A percentile compares a stretch with the other conserved stretches of the same genome.
These are phyloP conservation scores for Omphalotus olearius DNA, from an alignment of 1,284 basidiomycete species.

Conservation along the genomic window DNA sequence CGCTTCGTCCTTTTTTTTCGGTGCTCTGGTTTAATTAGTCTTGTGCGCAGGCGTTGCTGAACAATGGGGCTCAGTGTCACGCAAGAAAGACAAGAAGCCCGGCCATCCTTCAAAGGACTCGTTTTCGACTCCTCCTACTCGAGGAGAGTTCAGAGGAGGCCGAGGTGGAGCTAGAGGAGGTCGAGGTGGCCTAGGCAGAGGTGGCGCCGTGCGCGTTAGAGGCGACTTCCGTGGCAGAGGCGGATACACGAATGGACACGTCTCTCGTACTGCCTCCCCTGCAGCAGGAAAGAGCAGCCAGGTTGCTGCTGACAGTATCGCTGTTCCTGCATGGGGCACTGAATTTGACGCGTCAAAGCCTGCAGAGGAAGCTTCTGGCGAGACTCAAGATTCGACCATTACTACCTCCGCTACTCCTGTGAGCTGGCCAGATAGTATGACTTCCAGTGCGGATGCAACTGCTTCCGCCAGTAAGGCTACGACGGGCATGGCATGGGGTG, in stretches of 20 bases:
- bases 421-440: slow-evolving; percentile 6
- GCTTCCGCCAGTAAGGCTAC: neutral
- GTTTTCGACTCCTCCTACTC: slow-evolving; percentile 27
- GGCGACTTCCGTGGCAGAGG: slow-evolving; percentile 37
- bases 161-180: slow-evolving; percentile 64
- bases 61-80: slow-evolving; percentile 84
- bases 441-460: neutral
- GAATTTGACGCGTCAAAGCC: slow-evolving; percentile 1
- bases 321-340: slow-evolving; percentile 6
- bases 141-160: slow-evolving; percentile 59
- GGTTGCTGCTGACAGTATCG: slow-evolving; percentile 17
- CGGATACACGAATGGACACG: slow-evolving; percentile 27
- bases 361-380: neutral
- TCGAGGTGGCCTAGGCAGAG: slow-evolving; percentile 55
- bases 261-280: slow-evolving; percentile 17
- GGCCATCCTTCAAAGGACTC: slow-evolving; percentile 45
- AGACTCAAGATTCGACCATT: slow-evolving; percentile 15
- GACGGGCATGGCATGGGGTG: slow-evolving; percentile 35
- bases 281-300: slow-evolving; percentile 4
- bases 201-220: slow-evolving; percentile 45
- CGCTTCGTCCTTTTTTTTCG: slow-evolving; percentile 11
- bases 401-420: slow-evolving; percentile 16
- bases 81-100: slow-evolving; percentile 83
- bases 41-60: slow-evolving; percentile 60
- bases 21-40: slow-evolving; percentile 14